These are phyloP conservation scores for Dendrothele bispora DNA, from an alignment of 768 basidiomycete genomes.

Conservation along the genomic window DNA sequence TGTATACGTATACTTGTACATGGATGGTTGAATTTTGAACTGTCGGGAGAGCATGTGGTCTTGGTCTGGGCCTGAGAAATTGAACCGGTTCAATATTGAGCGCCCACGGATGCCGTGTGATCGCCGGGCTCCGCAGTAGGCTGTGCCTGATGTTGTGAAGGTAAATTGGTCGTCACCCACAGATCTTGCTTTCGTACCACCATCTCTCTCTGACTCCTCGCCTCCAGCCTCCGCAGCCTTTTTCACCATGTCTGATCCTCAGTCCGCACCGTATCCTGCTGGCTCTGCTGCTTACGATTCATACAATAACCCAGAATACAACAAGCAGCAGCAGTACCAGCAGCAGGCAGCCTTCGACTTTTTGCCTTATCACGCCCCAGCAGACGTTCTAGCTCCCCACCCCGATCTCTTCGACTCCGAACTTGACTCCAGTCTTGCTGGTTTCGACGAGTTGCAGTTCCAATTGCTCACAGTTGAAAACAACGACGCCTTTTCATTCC, in stretches of 20 bases:
- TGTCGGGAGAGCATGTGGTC: too few relatives aligned
- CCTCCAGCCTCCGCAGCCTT: not conserved
- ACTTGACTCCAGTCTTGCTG: conserved; percentile 70
- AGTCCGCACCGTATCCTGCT: conserved; percentile 1
- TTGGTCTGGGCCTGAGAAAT: too few relatives aligned
- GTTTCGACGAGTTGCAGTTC: conserved; percentile 61
- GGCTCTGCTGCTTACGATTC: conserved; percentile 3
- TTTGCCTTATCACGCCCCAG: conserved; percentile 66
- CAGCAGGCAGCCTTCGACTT: conserved; percentile 67
- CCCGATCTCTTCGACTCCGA: conserved; percentile 85
- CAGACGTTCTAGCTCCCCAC: conserved; percentile 74
- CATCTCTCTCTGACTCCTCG: not conserved
- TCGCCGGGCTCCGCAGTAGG: too few relatives aligned
- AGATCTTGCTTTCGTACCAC: not conserved
- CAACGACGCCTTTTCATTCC: conserved; percentile 63
- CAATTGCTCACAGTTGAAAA: conserved; percentile 65
- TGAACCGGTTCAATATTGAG: too few relatives aligned
- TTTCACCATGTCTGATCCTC: conserved; percentile 3
- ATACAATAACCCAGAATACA: conserved; percentile 32
- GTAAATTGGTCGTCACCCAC: too few relatives aligned
- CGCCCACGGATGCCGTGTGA: too few relatives aligned
- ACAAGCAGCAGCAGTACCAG: conserved; percentile 31
- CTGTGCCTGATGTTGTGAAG: too few relatives aligned
- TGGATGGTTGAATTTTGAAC: too few relatives aligned
- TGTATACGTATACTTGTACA: too few relatives aligned